Evolutionary conservation across 1,284 basidiomycete genomes (phyloP).

Genomic region (Fomitopsis schrenkii): DNA sequence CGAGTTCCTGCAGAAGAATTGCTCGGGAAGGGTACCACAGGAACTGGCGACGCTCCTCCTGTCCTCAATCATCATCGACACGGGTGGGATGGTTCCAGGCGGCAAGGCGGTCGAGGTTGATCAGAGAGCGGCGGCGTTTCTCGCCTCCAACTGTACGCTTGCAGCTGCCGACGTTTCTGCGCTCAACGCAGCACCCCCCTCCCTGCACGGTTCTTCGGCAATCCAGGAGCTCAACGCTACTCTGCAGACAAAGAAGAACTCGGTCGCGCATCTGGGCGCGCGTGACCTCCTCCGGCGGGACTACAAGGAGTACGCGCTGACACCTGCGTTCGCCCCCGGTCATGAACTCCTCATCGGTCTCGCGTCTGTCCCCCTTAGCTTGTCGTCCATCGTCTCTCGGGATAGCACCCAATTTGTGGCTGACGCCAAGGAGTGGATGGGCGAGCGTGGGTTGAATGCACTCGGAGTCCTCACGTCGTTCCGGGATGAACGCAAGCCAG

Average conservation of each 20-base stretch:
- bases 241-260: slow-evolving; percentile 61
- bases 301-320: slow-evolving; percentile 82
- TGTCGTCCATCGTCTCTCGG: slow-evolving; percentile 49
- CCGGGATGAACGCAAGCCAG: slow-evolving; percentile 35
- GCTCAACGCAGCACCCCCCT: not conserved
- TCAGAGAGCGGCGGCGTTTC: slow-evolving; percentile 38
- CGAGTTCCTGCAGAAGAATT: slow-evolving; percentile 39
- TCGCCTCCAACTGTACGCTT: slow-evolving; percentile 20
- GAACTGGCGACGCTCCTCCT: slow-evolving; percentile 80
- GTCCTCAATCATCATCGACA: slow-evolving; percentile 81
- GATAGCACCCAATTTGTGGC: slow-evolving; percentile 37
- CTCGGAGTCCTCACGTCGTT: slow-evolving; percentile 79
- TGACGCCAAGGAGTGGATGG: slow-evolving; percentile 60
- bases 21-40: slow-evolving; percentile 36
- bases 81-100: slow-evolving; percentile 68
- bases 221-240: slow-evolving; percentile 46
- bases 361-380: slow-evolving; percentile 71
- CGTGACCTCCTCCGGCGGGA: slow-evolving; percentile 84
- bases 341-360: slow-evolving; percentile 55
- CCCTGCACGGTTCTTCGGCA: slow-evolving; percentile 30
- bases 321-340: slow-evolving; percentile 35
- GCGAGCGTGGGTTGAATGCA: slow-evolving; percentile 55
- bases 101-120: slow-evolving; percentile 65
- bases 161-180: not conserved
- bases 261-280: slow-evolving; percentile 66